Evolutionary conservation across 2,329 filamentous ascomycete genomes (phyloP), one percentile per base, ranked within the genome.

Genomic region (Penicillium griseofulvum): DNA sequence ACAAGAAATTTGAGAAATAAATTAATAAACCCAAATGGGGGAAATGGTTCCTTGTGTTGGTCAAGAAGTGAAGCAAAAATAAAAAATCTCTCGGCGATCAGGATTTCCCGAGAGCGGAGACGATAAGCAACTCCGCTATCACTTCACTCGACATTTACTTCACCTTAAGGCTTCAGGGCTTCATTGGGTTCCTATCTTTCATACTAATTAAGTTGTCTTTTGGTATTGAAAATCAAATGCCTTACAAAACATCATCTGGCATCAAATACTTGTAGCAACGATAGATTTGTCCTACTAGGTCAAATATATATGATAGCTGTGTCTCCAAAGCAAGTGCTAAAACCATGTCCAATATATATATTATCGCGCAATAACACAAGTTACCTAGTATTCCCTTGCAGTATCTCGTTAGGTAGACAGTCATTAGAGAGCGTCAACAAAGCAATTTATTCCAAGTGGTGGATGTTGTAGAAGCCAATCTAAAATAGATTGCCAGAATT

Each of bases 51-150:
- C 31, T 29, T 26, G 38, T 54, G 29, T 50, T 50, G 49, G 29
- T 29, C 36, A 28, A 31, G 52, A 50, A 44, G 52, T 56, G 55
- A 59, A 58, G 54, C 57, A 48, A 45, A 52, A 51, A 59, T 64
- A 65, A 65, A 65, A 65, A 65, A 62, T 62, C 55, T 51, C 50
- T 65, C 62, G 62, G 62, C 47, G 52, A 54, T 51, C 54, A 62
- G 52, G 56, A 64, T 65, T 64, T 62, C 59, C 62, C 62, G 62
- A 55, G 46, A 54, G 57, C 59, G 47, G 57, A 53, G 54, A 54
- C 50, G 38, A 55, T 59, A 54, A 56, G 57, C 28, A 43, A 43
- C 53, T 54, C 41, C 34, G 39, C 45, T 49, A 57, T 55, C 50
- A 41, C 33, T 39, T 24, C 41, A 29, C 22, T 19, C 24, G 26